phyloP scores from a whole-genome alignment of 139 green algal genomes.

The Volvox reticuliferus region DNA sequence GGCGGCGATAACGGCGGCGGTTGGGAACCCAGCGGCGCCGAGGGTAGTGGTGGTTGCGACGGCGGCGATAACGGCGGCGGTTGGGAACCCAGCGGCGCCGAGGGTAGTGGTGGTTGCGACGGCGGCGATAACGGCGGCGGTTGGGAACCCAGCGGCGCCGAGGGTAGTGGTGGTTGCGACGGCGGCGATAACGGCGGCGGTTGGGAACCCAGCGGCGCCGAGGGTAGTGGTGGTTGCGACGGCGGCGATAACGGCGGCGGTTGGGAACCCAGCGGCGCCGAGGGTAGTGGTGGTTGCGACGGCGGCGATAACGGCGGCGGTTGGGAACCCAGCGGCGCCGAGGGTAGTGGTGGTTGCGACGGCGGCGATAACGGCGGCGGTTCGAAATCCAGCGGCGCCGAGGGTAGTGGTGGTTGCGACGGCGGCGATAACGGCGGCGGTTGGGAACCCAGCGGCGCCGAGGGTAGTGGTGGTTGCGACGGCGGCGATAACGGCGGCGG shows the following conservation, averaged over 20 bases:
- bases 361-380: not conserved
- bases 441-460: not conserved
- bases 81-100: not conserved
- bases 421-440: not conserved
- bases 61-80: not conserved
- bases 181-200: not conserved
- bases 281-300: not conserved
- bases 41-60: not conserved
- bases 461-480: not conserved
- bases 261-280: not conserved
- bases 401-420: not conserved
- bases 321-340: not conserved
- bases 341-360: not conserved
- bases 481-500: not conserved
- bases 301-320: not conserved
- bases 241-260: not conserved
- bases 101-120: not conserved
- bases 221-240: not conserved
- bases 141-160: not conserved
- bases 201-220: not conserved
- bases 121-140: not conserved
- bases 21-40: not conserved
- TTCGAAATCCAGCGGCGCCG: not conserved
- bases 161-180: not conserved
- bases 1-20: not conserved